phyloP scores from a whole-genome alignment of 2,329 filamentous ascomycete species.

The Xylariaceae sp. region DNA sequence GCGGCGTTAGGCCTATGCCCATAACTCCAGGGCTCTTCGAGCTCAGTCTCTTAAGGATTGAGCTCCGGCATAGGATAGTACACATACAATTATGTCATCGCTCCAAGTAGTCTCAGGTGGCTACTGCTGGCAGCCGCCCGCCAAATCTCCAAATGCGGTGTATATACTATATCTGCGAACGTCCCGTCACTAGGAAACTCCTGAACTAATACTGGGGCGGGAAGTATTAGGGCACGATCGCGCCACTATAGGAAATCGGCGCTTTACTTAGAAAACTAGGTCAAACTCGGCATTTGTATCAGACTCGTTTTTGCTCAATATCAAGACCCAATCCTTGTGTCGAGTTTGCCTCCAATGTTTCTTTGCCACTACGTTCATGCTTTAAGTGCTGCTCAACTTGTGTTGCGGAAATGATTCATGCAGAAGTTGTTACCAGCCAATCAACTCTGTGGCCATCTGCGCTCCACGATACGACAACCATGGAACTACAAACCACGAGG shows the following conservation, averaged over 20 bases:
- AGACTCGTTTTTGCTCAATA: not conserved
- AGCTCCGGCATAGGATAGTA: too few species aligned
- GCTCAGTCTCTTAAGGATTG: too few species aligned
- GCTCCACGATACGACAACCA: conserved; percentile 1
- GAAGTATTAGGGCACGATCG: too few species aligned
- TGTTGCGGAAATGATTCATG: conserved; percentile 12
- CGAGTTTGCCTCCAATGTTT: not conserved
- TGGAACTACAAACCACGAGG: conserved; percentile 26
- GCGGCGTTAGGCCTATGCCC: too few species aligned
- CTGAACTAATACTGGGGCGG: not conserved
- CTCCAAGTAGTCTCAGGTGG: not conserved
- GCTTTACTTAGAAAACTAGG: not conserved
- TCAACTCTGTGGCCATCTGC: conserved; percentile 1
- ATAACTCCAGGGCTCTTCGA: too few species aligned
- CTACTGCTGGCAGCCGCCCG: not conserved
- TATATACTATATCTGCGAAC: conserved; percentile 2
- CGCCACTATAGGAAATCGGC: conserved; percentile 1
- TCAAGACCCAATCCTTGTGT: conserved; percentile 8
- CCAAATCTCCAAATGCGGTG: conserved; percentile 2
- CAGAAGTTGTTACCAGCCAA: conserved; percentile 4
- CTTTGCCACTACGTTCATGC: conserved; percentile 10
- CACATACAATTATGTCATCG: not conserved
- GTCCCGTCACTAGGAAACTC: not conserved
- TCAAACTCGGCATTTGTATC: not conserved
- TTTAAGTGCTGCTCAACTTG: conserved; percentile 1